Conservation (phyloP, 2,329 filamentous ascomycete species). For the Scleromitrula shiraiana region DNA sequence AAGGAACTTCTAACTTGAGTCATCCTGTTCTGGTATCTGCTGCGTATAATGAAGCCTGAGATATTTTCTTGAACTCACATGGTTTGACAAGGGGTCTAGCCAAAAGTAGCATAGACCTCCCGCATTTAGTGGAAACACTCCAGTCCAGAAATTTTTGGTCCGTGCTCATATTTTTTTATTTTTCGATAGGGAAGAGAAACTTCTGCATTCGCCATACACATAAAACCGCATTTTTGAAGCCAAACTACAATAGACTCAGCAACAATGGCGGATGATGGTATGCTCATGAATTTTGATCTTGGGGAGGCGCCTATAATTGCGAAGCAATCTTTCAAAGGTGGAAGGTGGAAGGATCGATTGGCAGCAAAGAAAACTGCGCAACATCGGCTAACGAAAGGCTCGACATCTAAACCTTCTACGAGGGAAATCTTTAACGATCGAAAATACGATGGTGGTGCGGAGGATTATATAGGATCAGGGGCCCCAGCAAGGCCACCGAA, state of each 20-base stretch:
- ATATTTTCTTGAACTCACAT: conserved; percentile 11
- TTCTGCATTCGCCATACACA: conserved; percentile 13
- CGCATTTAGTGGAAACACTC: conserved; percentile 3
- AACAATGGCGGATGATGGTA: conserved; percentile 84
- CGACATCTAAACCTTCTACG: conserved; percentile 13
- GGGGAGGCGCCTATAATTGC: conserved; percentile 56
- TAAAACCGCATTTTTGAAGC: conserved; percentile 1
- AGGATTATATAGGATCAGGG: conserved; percentile 29
- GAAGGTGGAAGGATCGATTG: conserved; percentile 85
- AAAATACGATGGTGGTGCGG: conserved; percentile 17
- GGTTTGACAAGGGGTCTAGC: conserved; percentile 1
- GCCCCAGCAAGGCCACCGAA: conserved; percentile 32
- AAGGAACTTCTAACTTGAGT: conserved; percentile 12
- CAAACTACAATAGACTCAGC: conserved; percentile 7
- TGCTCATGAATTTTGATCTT: conserved; percentile 88
- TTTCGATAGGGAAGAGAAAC: conserved; percentile 13
- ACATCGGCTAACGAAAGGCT: conserved; percentile 37
- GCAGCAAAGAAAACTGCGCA: conserved; percentile 64
- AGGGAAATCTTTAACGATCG: conserved; percentile 26
- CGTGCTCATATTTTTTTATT: conserved; percentile 7
- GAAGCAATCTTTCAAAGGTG: conserved; percentile 67
- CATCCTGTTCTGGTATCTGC: conserved; percentile 28
- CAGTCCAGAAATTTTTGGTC: neutral
- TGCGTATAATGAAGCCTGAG: conserved; percentile 26
- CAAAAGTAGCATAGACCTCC: conserved; percentile 16